Percentiles rank a stretch among this genome's conserved stretches.
phyloP scores from a whole-genome alignment of 495 filamentous ascomycete species.

The Terfezia boudieri region DNA sequence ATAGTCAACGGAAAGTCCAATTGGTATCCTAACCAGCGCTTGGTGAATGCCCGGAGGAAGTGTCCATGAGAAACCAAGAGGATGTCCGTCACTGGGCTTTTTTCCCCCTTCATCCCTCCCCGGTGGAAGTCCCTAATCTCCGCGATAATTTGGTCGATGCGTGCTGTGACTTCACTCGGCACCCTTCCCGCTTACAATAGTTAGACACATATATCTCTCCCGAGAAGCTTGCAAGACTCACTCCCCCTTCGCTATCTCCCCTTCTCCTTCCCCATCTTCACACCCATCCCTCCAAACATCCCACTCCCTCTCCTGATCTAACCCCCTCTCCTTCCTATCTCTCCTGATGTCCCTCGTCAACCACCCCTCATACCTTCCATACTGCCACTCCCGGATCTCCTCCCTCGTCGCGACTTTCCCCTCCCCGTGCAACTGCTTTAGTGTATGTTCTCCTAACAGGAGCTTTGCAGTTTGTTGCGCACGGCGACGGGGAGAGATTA shows the following conservation, averaged over 20 bases:
- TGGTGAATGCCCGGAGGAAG: conserved; percentile 71
- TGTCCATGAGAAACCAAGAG: conserved; percentile 43
- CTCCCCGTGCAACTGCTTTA: conserved; percentile 21
- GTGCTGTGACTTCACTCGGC: conserved; percentile 25
- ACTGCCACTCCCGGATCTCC: conserved; percentile 82
- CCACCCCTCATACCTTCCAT: conserved; percentile 85
- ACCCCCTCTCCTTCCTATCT: conserved; percentile 33
- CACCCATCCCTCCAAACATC: conserved; percentile 78
- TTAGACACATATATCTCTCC: too few species aligned
- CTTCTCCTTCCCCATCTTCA: conserved; percentile 27
- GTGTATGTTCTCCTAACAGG: conserved; percentile 29
- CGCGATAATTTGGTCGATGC: conserved; percentile 52
- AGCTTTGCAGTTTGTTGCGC: conserved; percentile 76
- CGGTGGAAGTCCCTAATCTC: conserved; percentile 44
- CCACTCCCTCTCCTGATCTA: conserved; percentile 36
- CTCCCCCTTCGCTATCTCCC: conserved; percentile 15
- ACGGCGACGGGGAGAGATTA: conserved; percentile 69
- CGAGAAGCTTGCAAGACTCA: conserved; percentile 20
- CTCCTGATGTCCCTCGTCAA: conserved; percentile 48
- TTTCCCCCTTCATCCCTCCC: conserved; percentile 27
- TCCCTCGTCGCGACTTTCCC: conserved; percentile 41
- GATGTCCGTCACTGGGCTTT: conserved; percentile 14
- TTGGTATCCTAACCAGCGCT: conserved; percentile 58
- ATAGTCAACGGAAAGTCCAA: conserved; percentile 42
- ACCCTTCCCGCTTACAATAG: too few species aligned